These are phyloP conservation scores for Salix suchowensis DNA, from an alignment of 345 rosid genomes.

Conservation along the genomic window DNA sequence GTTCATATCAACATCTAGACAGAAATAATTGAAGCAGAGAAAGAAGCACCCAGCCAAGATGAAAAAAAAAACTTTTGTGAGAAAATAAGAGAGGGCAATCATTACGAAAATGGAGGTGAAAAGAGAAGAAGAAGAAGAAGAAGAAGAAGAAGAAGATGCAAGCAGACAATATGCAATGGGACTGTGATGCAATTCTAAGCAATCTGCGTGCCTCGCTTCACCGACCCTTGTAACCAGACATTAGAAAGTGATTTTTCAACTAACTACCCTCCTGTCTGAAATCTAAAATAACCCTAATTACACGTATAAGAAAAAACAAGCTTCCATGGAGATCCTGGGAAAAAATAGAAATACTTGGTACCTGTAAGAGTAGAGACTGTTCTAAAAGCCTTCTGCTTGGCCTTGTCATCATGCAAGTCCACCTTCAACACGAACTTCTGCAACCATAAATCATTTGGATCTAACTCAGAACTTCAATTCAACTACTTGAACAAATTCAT, in stretches of 20 bases:
- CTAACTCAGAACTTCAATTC: not conserved
- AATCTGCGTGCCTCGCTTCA: not conserved
- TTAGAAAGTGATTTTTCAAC: not conserved
- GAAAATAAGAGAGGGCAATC: not conserved
- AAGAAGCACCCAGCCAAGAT: not conserved
- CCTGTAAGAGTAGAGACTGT: conserved; percentile 82
- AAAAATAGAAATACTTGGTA: conserved; percentile 9
- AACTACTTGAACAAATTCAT: not conserved
- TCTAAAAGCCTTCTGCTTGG: conserved; percentile 83
- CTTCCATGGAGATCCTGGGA: not conserved
- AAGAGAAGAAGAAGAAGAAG: not conserved
- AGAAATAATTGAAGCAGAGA: not conserved
- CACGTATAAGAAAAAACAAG: no score
- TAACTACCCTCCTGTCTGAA: not conserved
- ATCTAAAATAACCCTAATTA: not conserved
- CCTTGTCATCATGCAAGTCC: conserved; percentile 72
- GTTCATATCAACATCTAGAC: not conserved
- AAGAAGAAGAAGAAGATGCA: not conserved
- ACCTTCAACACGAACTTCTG: conserved; percentile 76
- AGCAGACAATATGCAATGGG: not conserved
- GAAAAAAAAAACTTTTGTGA: not conserved
- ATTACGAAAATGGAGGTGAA: not conserved
- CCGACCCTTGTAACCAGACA: not conserved
- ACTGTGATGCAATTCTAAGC: not conserved
- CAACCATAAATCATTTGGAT: conserved; percentile 23